These are phyloP conservation scores for Oxytropis ochrocephala DNA, from an alignment of 306 rosid species.

Conservation along the genomic window DNA sequence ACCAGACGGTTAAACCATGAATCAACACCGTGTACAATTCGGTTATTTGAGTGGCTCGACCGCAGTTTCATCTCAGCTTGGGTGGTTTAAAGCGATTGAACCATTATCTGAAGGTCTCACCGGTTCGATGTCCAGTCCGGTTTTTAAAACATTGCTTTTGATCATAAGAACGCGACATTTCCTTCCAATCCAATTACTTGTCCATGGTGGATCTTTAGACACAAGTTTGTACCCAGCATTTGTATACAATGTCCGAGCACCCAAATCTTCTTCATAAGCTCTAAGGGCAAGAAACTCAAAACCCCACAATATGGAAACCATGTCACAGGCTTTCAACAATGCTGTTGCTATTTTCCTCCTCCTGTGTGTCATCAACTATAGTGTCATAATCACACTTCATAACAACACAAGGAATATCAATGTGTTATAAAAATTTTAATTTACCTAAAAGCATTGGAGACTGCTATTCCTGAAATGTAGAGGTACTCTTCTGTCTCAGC, in stretches of 20 bases:
- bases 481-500: conserved; percentile 53
- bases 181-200: conserved; percentile 76
- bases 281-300: conserved; percentile 56
- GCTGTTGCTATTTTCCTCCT: conserved; percentile 67
- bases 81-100: too few relatives aligned
- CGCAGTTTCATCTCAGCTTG: too few relatives aligned
- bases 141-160: not conserved
- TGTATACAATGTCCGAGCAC: conserved; percentile 65
- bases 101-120: too few relatives aligned
- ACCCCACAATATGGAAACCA: conserved; percentile 61
- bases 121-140: too few relatives aligned
- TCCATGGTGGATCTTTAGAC: conserved; percentile 71
- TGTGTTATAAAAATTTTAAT: not conserved
- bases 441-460: conserved; percentile 59
- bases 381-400: not conserved
- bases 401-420: too few relatives aligned
- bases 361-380: conserved; percentile 37
- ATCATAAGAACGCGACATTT: conserved; percentile 80
- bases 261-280: conserved; percentile 80
- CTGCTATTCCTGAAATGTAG: conserved; percentile 78
- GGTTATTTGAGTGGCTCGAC: too few relatives aligned
- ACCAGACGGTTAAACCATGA: too few relatives aligned
- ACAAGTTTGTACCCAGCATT: conserved; percentile 70
- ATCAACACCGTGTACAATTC: too few relatives aligned
- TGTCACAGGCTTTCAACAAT: conserved; percentile 64